phyloP scores from a whole-genome alignment of 768 basidiomycete genomes.

The Suillus americanus region DNA sequence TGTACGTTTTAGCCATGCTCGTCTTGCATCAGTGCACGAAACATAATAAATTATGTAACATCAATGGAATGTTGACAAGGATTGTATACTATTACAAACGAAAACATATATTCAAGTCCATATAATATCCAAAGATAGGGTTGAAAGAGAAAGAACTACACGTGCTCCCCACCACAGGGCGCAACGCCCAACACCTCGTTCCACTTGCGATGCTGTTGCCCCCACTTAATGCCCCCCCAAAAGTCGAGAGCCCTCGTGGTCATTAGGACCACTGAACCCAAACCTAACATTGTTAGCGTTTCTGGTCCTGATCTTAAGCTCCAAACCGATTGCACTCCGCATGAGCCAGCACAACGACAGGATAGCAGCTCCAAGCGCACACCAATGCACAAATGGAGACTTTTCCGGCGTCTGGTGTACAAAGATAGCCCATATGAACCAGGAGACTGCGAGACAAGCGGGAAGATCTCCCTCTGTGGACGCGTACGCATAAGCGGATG shows the following conservation, averaged over 20 bases:
- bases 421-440: conserved; percentile 67
- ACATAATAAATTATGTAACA: not conserved
- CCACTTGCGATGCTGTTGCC: not conserved
- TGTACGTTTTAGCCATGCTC: conserved; percentile 11
- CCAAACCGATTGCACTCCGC: conserved; percentile 48
- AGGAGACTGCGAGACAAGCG: conserved; percentile 65
- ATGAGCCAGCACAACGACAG: conserved; percentile 63
- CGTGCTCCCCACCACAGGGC: not conserved
- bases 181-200: not conserved
- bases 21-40: not conserved
- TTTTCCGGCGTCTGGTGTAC: conserved; percentile 42
- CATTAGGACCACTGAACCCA: conserved; percentile 23
- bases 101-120: not conserved
- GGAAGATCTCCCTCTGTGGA: conserved; percentile 65
- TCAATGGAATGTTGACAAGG: not conserved
- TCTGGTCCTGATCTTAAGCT: conserved; percentile 34
- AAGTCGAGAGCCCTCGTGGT: conserved; percentile 31
- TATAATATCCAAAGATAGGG: not conserved
- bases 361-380: conserved; percentile 60
- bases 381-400: conserved; percentile 65
- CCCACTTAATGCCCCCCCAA: conserved; percentile 26
- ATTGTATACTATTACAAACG: not conserved
- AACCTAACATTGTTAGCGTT: conserved; percentile 22
- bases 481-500: conserved; percentile 66
- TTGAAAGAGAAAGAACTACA: conserved; percentile 8